Conservation (phyloP, 2,329 filamentous ascomycete species). For the Metarhizium robertsii region DNA sequence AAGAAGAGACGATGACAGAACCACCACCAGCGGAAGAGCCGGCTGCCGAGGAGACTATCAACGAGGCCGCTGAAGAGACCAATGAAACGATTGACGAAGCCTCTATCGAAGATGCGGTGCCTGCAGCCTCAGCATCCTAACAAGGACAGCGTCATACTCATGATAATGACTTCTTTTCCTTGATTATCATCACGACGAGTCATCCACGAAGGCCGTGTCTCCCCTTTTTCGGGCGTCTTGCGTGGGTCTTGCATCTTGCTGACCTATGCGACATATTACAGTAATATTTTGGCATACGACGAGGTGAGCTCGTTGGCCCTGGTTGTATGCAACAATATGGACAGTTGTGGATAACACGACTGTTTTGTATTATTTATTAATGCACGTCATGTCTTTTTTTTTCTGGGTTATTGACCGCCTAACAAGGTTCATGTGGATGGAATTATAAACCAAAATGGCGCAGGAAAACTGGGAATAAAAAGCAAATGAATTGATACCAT, state of each 20-base stretch:
- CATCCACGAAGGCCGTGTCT: background rate
- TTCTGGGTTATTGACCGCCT: background rate
- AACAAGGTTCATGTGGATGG: background rate
- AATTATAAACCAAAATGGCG: background rate
- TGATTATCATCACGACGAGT: background rate
- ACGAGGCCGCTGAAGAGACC: background rate
- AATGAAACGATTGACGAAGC: background rate
- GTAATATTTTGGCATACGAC: background rate
- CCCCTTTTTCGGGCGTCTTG: no score
- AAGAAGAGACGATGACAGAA: background rate
- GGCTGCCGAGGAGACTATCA: background rate
- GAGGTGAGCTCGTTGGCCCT: background rate
- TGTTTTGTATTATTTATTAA: background rate
- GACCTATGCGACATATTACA: background rate
- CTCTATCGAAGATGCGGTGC: background rate
- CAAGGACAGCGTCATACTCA: background rate
- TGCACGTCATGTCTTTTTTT: background rate
- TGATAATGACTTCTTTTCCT: background rate
- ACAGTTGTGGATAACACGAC: background rate
- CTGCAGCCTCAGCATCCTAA: background rate
- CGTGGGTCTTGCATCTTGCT: background rate
- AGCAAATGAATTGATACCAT: constrained; percentile 1
- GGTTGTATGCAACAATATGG: background rate
- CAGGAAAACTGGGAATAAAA: background rate
- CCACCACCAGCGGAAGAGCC: no score